These are phyloP conservation scores for Metschnikowia reukaufii DNA, from an alignment of 805 yeast species.

Conservation along the genomic window DNA sequence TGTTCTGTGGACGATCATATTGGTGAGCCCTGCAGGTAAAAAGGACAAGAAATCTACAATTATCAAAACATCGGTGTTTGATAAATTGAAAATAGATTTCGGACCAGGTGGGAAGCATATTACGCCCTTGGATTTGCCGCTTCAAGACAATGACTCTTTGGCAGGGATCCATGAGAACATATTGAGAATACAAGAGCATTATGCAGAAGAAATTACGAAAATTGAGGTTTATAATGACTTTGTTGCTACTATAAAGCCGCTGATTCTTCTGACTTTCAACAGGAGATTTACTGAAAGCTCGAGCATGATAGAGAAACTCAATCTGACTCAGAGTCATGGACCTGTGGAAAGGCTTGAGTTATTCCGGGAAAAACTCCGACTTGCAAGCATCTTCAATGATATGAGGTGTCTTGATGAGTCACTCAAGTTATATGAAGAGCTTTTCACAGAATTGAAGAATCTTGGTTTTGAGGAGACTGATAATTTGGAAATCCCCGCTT, in stretches of 20 bases:
- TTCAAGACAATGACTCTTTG: constrained; percentile 12
- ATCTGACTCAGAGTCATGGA: constrained; percentile 37
- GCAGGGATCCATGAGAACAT: constrained; percentile 11
- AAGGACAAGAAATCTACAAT: constrained; percentile 37
- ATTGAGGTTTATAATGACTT: constrained; percentile 54
- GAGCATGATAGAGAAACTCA: constrained; percentile 14
- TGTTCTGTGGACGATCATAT: constrained; percentile 63
- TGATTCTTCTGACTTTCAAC: constrained; percentile 54
- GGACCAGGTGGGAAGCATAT: constrained; percentile 40
- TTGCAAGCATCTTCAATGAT: constrained; percentile 53
- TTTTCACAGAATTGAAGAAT: constrained; percentile 32
- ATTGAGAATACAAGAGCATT: constrained; percentile 40
- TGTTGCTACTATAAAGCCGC: constrained; percentile 44
- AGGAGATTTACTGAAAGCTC: constrained; percentile 18
- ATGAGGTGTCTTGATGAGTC: constrained; percentile 64
- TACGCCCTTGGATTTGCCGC: constrained; percentile 19
- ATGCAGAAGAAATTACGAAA: constrained; percentile 36
- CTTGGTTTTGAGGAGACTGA: constrained; percentile 7
- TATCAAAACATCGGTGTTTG: constrained; percentile 49
- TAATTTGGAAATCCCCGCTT: not conserved
- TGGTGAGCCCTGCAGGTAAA: constrained; percentile 44
- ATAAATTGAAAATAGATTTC: constrained; percentile 57
- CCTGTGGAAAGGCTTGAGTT: constrained; percentile 15
- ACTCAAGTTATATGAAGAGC: constrained; percentile 47
- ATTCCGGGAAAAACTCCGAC: constrained; percentile 47